Evolutionary conservation across 1,139 yeast species (phyloP).

Genomic region (Taphrina flavorubra): DNA sequence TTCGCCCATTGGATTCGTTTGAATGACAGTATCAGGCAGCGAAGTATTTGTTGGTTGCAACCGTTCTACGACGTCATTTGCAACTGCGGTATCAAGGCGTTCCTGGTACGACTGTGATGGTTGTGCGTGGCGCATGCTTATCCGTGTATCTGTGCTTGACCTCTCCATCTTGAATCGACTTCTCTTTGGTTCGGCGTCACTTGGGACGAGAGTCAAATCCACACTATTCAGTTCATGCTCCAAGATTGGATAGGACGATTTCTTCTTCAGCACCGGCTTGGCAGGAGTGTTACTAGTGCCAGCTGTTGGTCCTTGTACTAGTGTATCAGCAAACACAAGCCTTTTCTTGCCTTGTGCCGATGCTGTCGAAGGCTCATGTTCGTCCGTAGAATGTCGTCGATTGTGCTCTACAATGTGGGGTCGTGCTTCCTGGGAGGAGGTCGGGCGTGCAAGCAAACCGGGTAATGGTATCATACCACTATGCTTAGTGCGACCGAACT

Average conservation of each 20-base stretch:
- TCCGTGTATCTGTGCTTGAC: conserved; percentile 18
- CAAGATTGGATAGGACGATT: conserved; percentile 24
- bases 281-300: conserved; percentile 18
- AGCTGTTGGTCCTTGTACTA: conserved; percentile 36
- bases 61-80: conserved; percentile 14
- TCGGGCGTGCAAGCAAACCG: conserved; percentile 9
- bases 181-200: conserved; percentile 6
- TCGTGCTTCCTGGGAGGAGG: conserved; percentile 25
- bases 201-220: not conserved
- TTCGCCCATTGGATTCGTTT: not conserved
- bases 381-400: conserved; percentile 20
- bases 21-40: no score
- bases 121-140: conserved; percentile 12
- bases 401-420: conserved; percentile 15
- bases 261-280: conserved; percentile 17
- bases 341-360: conserved; percentile 32
- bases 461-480: conserved; percentile 31
- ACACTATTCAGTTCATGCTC: not conserved
- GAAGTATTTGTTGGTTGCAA: not conserved
- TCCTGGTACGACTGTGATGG: conserved; percentile 22
- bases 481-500: conserved; percentile 24
- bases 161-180: conserved; percentile 24
- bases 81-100: not conserved
- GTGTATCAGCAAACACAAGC: conserved; percentile 34
- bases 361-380: not conserved